Evolutionary conservation across 176 grass and related monocot species (phyloP), one percentile per base, ranked within the genome.

Genomic region (Triticum aestivum): DNA sequence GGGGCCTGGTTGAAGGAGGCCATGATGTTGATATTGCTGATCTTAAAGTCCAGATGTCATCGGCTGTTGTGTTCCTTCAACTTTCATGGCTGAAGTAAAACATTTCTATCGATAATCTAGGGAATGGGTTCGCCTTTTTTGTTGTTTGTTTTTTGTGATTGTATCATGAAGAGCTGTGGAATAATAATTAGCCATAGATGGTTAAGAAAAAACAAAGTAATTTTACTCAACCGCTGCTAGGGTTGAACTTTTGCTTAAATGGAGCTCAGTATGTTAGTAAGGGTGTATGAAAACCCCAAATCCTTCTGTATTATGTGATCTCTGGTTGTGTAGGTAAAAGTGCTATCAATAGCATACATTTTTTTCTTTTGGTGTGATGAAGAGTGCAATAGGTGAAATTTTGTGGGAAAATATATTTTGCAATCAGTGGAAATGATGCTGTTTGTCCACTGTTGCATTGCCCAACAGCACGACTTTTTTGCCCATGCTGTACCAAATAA

Each of bases 1-100:
- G 97, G 97, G 97, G 97, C 58, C 76, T 96, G 88, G 97, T 99
- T 49, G 97, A 99, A 92, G 97, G 97, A 77, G 97, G 97, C 39
- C 97, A 99, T 83, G 97, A 99, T 74, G 85, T 99, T 44, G 97
- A 99, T 89, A 92, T 94, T 59, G 97, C 92, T 1, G 97, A 99
- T 65, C 94, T 96, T 34, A 92, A 93, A 80, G 94, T 96, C 82
- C 97, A 99, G 65, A 87, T 99, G 47, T 96, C 94, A 5, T 90
- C 97, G 1, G 97, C 97, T 80, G 82, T 79, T 84, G 97, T 96
- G 38, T 94, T 99, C 80, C 90, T 96, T 65, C 80, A 86, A 38
- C 90, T 99, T 84, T 94, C 92, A 34, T 47, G 85, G 77, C 78
- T 39, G 10, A 51, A 85, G 18, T 95, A 91, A 62, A 91, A 63